phyloP scores from a whole-genome alignment of 78 protist genomes.

The Dictyostelium brefeldianum region DNA sequence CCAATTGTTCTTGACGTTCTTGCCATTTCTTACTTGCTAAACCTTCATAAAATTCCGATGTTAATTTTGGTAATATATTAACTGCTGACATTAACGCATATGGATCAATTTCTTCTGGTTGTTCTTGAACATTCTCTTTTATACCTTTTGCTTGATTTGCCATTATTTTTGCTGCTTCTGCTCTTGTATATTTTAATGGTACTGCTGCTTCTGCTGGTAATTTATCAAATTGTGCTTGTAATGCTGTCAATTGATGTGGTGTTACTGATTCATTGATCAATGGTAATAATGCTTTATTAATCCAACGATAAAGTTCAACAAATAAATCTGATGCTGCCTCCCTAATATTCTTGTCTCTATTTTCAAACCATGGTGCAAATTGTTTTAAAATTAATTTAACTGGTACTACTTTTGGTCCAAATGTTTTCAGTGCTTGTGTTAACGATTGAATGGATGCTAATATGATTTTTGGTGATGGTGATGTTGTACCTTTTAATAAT shows the following conservation, averaged over 20 bases:
- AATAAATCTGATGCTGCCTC: conserved; percentile 58
- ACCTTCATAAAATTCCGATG: conserved; percentile 58
- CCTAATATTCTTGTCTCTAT: conserved; percentile 73
- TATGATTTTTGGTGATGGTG: conserved; percentile 36
- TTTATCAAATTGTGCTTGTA: conserved; percentile 63
- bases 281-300: conserved; percentile 26
- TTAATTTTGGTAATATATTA: conserved; percentile 47
- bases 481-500: conserved; percentile 57
- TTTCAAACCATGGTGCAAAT: conserved; percentile 76
- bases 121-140: neutral
- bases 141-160: conserved; percentile 14
- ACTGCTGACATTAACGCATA: conserved; percentile 54
- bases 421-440: conserved; percentile 47
- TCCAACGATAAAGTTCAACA: conserved; percentile 80
- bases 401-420: conserved; percentile 70
- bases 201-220: conserved; percentile 64
- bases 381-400: conserved; percentile 48
- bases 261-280: conserved; percentile 33
- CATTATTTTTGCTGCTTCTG: conserved; percentile 63
- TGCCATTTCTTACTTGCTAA: conserved; percentile 66
- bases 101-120: conserved; percentile 68
- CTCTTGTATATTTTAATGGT: conserved; percentile 64
- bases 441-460: conserved; percentile 25
- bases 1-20: conserved; percentile 51
- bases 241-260: conserved; percentile 35